These are phyloP conservation scores for Exophiala spinifera DNA, from an alignment of 2,329 filamentous ascomycete species.

Conservation along the genomic window DNA sequence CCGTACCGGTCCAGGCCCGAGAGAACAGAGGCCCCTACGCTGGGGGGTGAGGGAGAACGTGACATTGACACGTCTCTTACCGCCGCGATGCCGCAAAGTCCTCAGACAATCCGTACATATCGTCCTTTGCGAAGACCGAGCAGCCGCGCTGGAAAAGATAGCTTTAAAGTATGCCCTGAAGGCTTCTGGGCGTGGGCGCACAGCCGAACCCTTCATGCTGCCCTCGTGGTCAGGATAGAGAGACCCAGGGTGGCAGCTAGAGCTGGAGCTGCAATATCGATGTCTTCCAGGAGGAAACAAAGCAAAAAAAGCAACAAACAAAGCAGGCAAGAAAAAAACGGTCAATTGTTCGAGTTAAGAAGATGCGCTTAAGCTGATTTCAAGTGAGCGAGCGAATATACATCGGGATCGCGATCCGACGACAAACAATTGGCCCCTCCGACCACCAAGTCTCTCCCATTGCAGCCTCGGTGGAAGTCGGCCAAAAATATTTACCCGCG, in stretches of 20 bases:
- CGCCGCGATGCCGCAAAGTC: constrained; percentile 3
- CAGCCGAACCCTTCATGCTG: constrained; percentile 22
- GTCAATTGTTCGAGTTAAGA: too few relatives aligned
- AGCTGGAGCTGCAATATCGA: neutral
- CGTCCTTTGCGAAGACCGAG: constrained; percentile 2
- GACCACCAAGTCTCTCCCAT: too few relatives aligned
- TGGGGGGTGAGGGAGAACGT: neutral
- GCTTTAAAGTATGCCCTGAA: constrained; percentile 21
- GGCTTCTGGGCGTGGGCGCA: constrained; percentile 14
- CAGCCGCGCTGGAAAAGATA: constrained; percentile 12
- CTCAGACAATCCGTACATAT: constrained; percentile 19
- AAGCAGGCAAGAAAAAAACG: too few relatives aligned
- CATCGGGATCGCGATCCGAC: neutral
- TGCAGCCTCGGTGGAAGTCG: neutral
- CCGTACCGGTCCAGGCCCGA: neutral
- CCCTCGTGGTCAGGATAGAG: neutral
- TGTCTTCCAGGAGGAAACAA: neutral
- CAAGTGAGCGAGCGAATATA: neutral
- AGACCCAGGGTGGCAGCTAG: too few relatives aligned
- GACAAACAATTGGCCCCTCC: too few relatives aligned
- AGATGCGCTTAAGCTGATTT: neutral
- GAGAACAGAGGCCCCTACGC: constrained; percentile 4
- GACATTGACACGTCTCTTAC: neutral
- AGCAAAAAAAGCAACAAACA: neutral
- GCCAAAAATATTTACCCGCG: neutral